Conservation (phyloP, 306 rosid species). For the Castanea crenata region DNA sequence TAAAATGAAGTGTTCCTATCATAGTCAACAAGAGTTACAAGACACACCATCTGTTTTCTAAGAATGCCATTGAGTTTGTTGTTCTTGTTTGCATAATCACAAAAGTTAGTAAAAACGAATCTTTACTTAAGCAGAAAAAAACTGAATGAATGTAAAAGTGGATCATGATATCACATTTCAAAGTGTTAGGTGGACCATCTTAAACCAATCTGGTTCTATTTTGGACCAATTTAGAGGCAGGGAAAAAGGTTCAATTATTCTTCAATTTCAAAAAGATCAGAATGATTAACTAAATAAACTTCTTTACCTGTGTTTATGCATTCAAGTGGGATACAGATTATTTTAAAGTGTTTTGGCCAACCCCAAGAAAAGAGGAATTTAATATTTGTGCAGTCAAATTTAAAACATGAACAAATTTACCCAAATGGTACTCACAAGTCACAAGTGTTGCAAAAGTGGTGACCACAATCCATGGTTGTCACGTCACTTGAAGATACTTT, state of each 20-base stretch:
- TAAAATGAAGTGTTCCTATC: neutral
- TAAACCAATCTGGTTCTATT: neutral
- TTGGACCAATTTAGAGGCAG: neutral
- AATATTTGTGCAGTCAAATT: neutral
- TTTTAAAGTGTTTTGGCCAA: neutral
- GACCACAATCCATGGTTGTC: slow-evolving; percentile 37
- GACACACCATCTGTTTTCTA: neutral
- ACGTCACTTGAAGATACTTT: slow-evolving; percentile 6
- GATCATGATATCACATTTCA: neutral
- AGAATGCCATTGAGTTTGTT: neutral
- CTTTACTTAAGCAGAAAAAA: neutral
- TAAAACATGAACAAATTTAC: neutral
- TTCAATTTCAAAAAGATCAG: neutral
- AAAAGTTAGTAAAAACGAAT: neutral
- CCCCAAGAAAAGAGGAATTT: neutral
- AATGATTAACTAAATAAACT: neutral
- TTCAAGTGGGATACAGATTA: neutral
- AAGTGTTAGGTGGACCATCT: neutral
- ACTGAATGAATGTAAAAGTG: neutral
- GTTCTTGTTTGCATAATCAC: too few species aligned
- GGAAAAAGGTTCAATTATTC: neutral
- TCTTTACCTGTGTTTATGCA: too few species aligned
- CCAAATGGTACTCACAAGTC: slow-evolving; percentile 24
- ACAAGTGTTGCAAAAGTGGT: slow-evolving; percentile 40
- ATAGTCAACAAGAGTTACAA: neutral